Conservation (phyloP, 176 grass and related monocot genomes). For the Phyllostachys edulis region DNA sequence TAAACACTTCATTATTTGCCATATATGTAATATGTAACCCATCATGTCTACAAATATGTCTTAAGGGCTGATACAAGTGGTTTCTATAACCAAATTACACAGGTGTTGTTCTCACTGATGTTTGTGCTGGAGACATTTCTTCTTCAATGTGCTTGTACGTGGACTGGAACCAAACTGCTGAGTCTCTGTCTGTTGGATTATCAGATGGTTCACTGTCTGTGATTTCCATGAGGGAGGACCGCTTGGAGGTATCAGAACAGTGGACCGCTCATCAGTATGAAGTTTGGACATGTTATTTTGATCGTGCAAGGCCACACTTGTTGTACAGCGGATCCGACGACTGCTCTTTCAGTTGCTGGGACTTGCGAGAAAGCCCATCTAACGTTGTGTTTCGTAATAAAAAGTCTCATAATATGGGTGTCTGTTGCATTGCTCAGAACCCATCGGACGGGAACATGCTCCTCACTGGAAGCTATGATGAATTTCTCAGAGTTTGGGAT, state of each 20-base stretch:
- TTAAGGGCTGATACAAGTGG: slow-evolving; percentile 12
- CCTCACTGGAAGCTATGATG: slow-evolving; percentile 94
- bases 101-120: too few species aligned
- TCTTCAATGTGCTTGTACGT: too few species aligned
- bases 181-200: slow-evolving; percentile 58
- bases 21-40: background rate
- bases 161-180: too few species aligned
- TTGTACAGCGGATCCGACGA: slow-evolving; percentile 85
- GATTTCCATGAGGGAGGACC: slow-evolving; percentile 57
- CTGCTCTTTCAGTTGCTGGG: slow-evolving; percentile 90
- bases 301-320: slow-evolving; percentile 55
- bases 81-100: slow-evolving; percentile 19
- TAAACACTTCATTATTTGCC: slow-evolving; percentile 11
- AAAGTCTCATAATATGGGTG: slow-evolving; percentile 84
- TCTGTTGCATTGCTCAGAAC: slow-evolving; percentile 79
- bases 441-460: slow-evolving; percentile 56
- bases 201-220: slow-evolving; percentile 86
- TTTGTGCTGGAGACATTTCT: too few species aligned
- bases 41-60: slow-evolving; percentile 10
- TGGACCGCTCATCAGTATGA: slow-evolving; percentile 89
- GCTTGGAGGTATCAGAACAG: slow-evolving; percentile 46
- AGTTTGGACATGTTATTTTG: slow-evolving; percentile 86
- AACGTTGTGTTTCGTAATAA: slow-evolving; percentile 56
- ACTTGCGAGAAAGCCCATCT: slow-evolving; percentile 58
- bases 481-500: slow-evolving; percentile 93